These are phyloP conservation scores for Eucalyptus erythrocorys DNA, from an alignment of 345 rosid genomes.

Conservation along the genomic window DNA sequence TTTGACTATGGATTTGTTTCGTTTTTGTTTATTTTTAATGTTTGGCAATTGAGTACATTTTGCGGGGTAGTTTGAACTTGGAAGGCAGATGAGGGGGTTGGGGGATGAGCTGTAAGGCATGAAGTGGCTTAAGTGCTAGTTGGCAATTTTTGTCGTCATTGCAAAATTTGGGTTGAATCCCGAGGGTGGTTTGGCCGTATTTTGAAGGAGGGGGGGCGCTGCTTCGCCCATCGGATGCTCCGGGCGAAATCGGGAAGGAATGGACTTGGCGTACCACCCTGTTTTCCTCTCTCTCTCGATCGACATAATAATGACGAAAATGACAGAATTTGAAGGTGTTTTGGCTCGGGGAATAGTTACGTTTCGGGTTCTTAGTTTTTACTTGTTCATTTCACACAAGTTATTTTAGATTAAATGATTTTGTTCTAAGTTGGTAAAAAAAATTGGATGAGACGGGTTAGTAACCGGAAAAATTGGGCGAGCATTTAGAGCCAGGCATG, in stretches of 20 bases:
- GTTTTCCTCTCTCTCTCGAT: background rate
- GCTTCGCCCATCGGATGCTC: background rate
- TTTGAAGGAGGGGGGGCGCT: background rate
- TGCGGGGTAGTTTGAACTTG: background rate
- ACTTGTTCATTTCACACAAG: too few species aligned
- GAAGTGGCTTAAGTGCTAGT: background rate
- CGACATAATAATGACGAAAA: background rate
- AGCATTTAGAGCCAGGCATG: background rate
- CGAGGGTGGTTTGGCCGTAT: background rate
- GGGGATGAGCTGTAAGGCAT: background rate
- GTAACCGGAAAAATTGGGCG: accelerated
- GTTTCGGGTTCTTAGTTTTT: background rate
- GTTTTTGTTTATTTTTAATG: background rate
- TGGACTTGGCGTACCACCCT: background rate
- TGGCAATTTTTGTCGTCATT: background rate
- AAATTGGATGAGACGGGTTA: background rate
- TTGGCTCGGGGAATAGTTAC: background rate
- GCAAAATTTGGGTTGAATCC: background rate
- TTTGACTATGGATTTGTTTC: background rate
- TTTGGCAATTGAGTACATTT: background rate
- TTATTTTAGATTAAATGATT: too few species aligned
- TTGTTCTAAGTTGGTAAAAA: too few species aligned
- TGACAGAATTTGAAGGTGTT: background rate
- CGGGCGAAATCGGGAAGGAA: background rate
- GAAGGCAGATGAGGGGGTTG: background rate